These are phyloP conservation scores for Phytopythium cucurbitacearum DNA, from an alignment of 352 stramenopile genomes.

Conservation along the genomic window DNA sequence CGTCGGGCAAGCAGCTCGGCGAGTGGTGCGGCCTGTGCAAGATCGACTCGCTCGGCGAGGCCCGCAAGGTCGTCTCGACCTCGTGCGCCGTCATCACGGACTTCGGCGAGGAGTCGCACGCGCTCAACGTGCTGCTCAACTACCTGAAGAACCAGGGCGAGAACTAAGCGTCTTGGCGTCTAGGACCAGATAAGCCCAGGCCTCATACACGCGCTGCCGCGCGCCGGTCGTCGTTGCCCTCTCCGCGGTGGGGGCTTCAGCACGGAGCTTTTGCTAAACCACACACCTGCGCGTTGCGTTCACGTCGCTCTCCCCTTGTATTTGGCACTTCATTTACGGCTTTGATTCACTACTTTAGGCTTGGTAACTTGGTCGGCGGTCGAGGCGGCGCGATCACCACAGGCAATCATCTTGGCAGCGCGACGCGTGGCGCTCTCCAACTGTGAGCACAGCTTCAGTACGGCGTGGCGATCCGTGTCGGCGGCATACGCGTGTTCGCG, in stretches of 20 bases:
- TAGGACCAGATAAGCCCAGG: neutral
- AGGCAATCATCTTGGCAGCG: too few species aligned
- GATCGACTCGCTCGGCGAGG: conserved; percentile 95
- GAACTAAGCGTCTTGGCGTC: conserved; percentile 52
- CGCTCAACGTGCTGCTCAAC: conserved; percentile 97
- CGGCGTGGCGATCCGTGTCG: too few species aligned
- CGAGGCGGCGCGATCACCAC: too few species aligned
- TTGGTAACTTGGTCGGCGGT: too few species aligned
- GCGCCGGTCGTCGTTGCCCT: conserved; percentile 1
- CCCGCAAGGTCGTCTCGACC: conserved; percentile 98
- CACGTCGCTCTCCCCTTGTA: neutral
- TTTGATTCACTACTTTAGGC: neutral
- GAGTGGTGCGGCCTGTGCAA: conserved; percentile 99
- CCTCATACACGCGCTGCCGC: neutral
- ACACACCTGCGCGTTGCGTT: neutral
- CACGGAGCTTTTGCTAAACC: conserved; percentile 34
- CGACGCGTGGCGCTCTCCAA: too few species aligned
- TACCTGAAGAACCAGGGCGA: conserved; percentile 97
- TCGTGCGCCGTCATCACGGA: conserved; percentile 99
- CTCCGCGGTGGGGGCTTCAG: conserved; percentile 17
- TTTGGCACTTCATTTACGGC: conserved; percentile 4
- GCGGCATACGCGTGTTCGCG: too few species aligned
- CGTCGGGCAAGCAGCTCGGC: conserved; percentile 96
- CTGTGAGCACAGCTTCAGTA: too few species aligned
- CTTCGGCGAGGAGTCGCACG: conserved; percentile 99